Conservation (phyloP, 2,329 filamentous ascomycete genomes). For the Paraconiothyrium brasiliense region DNA sequence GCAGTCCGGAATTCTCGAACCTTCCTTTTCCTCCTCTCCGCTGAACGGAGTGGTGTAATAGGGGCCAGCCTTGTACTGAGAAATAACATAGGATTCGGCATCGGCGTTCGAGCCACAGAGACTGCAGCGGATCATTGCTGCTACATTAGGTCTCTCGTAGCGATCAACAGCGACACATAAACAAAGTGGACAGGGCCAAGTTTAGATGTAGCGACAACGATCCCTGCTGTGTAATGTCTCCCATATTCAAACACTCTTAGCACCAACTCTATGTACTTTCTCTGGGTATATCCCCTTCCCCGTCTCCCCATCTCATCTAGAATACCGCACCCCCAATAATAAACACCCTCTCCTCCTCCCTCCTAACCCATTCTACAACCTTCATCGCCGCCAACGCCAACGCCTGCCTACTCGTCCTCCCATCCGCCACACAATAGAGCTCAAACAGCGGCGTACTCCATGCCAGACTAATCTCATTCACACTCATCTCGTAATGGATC, state of each 20-base stretch:
- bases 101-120: not conserved
- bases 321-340: conserved; percentile 96
- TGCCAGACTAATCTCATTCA: conserved; percentile 76
- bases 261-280: no score
- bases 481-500: conserved; percentile 81
- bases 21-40: conserved; percentile 24
- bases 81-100: conserved; percentile 24
- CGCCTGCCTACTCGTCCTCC: conserved; percentile 67
- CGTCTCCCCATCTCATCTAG: conserved; percentile 30
- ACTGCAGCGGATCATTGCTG: not conserved
- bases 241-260: no score
- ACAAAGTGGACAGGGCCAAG: not conserved
- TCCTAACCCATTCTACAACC: conserved; percentile 88
- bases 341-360: conserved; percentile 92
- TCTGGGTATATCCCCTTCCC: not conserved
- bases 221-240: no score
- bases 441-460: conserved; percentile 95
- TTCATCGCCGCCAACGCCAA: conserved; percentile 88
- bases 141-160: not conserved
- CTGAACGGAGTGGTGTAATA: conserved; percentile 23
- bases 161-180: not conserved
- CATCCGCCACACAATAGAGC: conserved; percentile 92
- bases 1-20: conserved; percentile 15
- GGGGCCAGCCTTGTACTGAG: conserved; percentile 24
- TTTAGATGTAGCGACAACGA: no score